Conservation (phyloP, 208 protist genomes). For the Leishmania gerbilli region DNA sequence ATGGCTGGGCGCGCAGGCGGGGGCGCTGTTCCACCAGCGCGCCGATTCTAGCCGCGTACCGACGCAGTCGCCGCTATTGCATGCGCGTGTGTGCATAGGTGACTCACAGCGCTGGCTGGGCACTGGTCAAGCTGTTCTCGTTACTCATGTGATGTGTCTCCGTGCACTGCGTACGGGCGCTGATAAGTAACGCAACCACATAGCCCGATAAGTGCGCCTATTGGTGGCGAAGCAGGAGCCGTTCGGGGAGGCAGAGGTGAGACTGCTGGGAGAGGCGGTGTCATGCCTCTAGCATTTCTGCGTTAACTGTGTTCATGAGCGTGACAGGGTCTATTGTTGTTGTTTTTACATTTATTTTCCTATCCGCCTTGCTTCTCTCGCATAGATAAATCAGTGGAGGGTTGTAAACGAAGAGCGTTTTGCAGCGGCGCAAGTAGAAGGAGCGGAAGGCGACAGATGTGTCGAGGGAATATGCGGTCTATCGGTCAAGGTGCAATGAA, state of each 20-base stretch:
- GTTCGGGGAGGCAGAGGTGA: neutral
- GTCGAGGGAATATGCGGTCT: neutral
- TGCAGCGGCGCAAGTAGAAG: neutral
- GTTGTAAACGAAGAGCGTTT: neutral
- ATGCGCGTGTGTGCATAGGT: neutral
- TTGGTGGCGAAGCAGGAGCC: neutral
- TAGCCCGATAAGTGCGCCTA: neutral
- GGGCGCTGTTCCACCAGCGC: conserved; percentile 51
- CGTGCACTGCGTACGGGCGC: neutral
- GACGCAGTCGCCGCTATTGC: neutral
- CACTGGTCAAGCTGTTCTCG: neutral
- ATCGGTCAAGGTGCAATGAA: neutral
- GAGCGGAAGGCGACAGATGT: neutral
- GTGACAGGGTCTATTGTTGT: neutral
- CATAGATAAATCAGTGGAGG: neutral
- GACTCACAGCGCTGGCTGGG: too few relatives aligned
- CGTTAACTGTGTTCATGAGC: neutral
- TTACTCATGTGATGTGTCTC: neutral
- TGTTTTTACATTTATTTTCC: neutral
- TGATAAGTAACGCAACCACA: neutral
- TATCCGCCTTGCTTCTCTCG: neutral
- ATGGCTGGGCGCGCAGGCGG: conserved; percentile 17
- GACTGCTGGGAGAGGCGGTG: neutral
- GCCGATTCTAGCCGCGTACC: conserved; percentile 41
- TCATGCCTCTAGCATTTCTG: neutral